Base-by-base conservation (phyloP, 306 rosid genomes). In the Sesbania bispinosa region DNA sequence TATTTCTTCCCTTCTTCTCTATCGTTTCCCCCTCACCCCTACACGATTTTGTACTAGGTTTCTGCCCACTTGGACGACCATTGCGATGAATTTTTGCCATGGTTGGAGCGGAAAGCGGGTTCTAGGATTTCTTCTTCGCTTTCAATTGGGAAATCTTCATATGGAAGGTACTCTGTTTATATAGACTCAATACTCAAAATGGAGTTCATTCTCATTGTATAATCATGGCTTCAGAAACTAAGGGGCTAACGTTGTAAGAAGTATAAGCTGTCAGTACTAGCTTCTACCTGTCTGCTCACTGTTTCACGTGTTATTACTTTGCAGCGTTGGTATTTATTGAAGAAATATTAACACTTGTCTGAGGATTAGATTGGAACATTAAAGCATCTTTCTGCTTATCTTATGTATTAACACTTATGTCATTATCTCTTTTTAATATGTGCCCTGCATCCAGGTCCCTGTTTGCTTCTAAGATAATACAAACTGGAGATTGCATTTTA, bases 21-120 rank as follows among this genome's bases (percentile, higher is more conserved):
- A 6, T 43, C 36, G 0, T 62, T 47, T 35, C 4, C 13, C 7
- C 42, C 11, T n/a, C 20, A 8, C 7, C 20, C 61, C 7, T 43
- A 71, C 61, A 0, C 46, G 0, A 9, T 50, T 8, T 60, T 62
- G 15, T 46, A 4, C 36, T 20, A 78, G 83, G 57, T 53, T 71
- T 74, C 33, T 50, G 7, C 14, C 47, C 7, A 20, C 32, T 74
- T 43, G 64, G 75, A 67, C 30, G 78, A 52, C 33, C 80, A 72
- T 1, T 76, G 73, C n/a, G 73, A 57, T 8, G 78, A 76, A 14
- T 88, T 90, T 75, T 78, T 88, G 80, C 86, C 81, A 6, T 90
- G 94, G 96, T 76, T 90, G 74, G 88, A 90, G 81, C 64, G 55
- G 33, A 90, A 88, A 77, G 79, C 94, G 10, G 85, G 66, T 62